A percentile compares a stretch with the other conserved stretches of the same genome.
Evolutionary conservation across 331 rosid genomes (phyloP).

Genomic region (Spiraea crenata): DNA sequence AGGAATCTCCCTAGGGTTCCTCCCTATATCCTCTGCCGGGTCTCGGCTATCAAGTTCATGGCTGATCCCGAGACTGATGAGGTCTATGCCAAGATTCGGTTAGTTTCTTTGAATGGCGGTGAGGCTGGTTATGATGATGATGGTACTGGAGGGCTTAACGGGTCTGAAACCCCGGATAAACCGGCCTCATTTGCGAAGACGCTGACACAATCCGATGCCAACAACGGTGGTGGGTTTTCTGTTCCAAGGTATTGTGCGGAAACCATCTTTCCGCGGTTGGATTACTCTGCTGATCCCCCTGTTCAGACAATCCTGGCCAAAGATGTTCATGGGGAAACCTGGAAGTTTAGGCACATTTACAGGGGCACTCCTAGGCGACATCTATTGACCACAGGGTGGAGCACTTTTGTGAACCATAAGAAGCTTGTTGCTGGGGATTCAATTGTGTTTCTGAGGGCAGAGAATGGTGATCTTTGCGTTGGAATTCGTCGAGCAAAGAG

Average conservation of each 20-base stretch:
- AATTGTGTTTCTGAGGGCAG: slow-evolving; percentile 75
- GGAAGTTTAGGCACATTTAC: slow-evolving; percentile 92
- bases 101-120: slow-evolving; percentile 42
- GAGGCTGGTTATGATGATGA: slow-evolving; percentile 41
- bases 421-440: slow-evolving; percentile 94
- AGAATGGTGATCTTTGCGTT: slow-evolving; percentile 82
- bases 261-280: slow-evolving; percentile 81
- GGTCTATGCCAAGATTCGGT: slow-evolving; percentile 62
- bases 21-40: slow-evolving; percentile 60
- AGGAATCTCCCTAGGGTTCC: slow-evolving; percentile 45
- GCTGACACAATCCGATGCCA: slow-evolving; percentile 90
- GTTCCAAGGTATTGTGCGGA: slow-evolving; percentile 93
- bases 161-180: slow-evolving; percentile 56
- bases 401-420: slow-evolving; percentile 89
- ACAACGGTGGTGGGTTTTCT: slow-evolving; percentile 93
- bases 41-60: slow-evolving; percentile 56
- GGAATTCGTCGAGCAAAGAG: slow-evolving; percentile 86
- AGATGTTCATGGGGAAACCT: slow-evolving; percentile 88
- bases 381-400: slow-evolving; percentile 96
- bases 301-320: slow-evolving; percentile 72
- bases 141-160: slow-evolving; percentile 39
- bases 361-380: slow-evolving; percentile 95
- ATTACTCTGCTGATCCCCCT: slow-evolving; percentile 70
- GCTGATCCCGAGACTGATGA: slow-evolving; percentile 92
- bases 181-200: slow-evolving; percentile 82